Conservation (phyloP, 768 basidiomycete species). For the Lactarius akahatsu region DNA sequence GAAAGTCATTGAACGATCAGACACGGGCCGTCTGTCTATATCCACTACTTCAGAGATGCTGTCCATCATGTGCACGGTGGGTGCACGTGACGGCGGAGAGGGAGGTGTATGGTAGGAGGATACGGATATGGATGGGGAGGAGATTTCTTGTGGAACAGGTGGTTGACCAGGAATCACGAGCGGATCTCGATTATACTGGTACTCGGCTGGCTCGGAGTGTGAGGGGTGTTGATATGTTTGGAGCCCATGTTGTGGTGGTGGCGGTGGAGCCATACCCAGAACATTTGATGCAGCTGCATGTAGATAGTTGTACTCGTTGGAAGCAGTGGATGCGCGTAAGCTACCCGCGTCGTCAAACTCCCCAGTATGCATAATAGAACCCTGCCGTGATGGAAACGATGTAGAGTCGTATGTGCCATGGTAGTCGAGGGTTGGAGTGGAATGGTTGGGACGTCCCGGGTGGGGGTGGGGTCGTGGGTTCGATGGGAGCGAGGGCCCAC, state of each 20-base stretch:
- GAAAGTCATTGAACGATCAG: constrained; percentile 58
- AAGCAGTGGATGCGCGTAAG: not conserved
- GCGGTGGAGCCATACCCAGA: constrained; percentile 73
- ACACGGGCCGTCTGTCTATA: constrained; percentile 55
- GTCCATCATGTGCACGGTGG: constrained; percentile 29
- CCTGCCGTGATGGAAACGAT: constrained; percentile 1
- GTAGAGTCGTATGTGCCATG: constrained; percentile 13
- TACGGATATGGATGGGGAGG: constrained; percentile 5
- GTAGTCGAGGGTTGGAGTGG: constrained; percentile 13
- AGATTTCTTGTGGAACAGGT: constrained; percentile 18
- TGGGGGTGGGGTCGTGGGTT: constrained; percentile 37
- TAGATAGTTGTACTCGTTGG: constrained; percentile 53
- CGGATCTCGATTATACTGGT: constrained; percentile 21
- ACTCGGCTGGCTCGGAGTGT: constrained; percentile 6
- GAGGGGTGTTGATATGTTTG: constrained; percentile 26
- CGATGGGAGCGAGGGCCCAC: constrained; percentile 33
- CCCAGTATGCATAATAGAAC: constrained; percentile 8
- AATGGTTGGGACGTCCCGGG: not conserved
- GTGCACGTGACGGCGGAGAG: constrained; percentile 21
- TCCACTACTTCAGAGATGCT: constrained; percentile 42
- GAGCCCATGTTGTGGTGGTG: constrained; percentile 38
- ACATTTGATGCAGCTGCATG: constrained; percentile 80
- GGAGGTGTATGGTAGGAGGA: constrained; percentile 10
- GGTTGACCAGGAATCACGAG: constrained; percentile 22
- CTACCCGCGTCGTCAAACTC: constrained; percentile 11